A percentile compares a stretch with the other conserved stretches of the same genome.
Conservation (phyloP, 345 rosid species). For the thale cress (Arabidopsis thaliana) region TAIR10.1 NC_003071.7:1676501-1677000, state of each 20-base stretch:
- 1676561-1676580: not conserved
- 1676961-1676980: conserved; percentile 37
- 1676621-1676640: too few species aligned
- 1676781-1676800: not conserved
- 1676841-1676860: conserved; percentile 1
- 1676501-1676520: not conserved
- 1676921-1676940: conserved; percentile 24
- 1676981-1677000: conserved; percentile 24
- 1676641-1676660: not conserved
- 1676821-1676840: conserved; percentile 1
- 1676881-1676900: conserved; percentile 41
- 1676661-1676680: not conserved
- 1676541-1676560: not conserved
- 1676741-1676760: not conserved
- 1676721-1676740: not conserved
- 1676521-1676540: not conserved
- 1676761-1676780: not conserved
- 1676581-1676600: not conserved
- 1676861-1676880: conserved; percentile 29
- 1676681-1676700: conserved; percentile 1
- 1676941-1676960: conserved; percentile 40
- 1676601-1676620: not conserved
- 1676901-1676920: not conserved
- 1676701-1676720: not conserved
- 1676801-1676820: not conserved